Percentiles rank a stretch among this genome's conserved stretches.
Evolutionary conservation across 2,329 filamentous ascomycete genomes (phyloP).

Genomic region (Pseudocercospora fijiensis): DNA sequence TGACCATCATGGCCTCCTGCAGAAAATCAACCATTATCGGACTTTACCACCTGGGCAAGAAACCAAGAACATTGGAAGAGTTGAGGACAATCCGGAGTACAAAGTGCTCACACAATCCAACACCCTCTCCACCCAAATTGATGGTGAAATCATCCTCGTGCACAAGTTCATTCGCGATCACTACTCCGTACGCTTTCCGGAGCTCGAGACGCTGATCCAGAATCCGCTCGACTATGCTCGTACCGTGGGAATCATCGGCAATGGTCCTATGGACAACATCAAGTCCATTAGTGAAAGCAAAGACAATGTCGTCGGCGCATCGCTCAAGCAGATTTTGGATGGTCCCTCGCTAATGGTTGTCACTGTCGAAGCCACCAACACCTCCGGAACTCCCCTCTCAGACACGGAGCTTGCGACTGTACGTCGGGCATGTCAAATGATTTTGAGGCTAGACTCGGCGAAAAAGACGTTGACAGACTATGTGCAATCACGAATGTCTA

Average conservation of each 20-base stretch:
- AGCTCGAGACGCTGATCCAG: constrained; percentile 84
- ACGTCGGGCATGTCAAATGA: constrained; percentile 78
- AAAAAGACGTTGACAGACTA: constrained; percentile 88
- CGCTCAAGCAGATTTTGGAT: constrained; percentile 78
- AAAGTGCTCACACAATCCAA: constrained; percentile 85
- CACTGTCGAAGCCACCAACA: constrained; percentile 88
- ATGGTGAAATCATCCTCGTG: constrained; percentile 85
- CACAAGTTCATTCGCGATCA: constrained; percentile 97
- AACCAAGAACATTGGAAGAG: constrained; percentile 69
- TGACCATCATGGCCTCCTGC: constrained; percentile 59
- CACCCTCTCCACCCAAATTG: constrained; percentile 84
- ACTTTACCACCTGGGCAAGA: constrained; percentile 64
- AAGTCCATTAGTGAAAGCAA: constrained; percentile 73
- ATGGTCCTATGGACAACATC: constrained; percentile 87
- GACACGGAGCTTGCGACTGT: constrained; percentile 73
- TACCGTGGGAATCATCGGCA: constrained; percentile 87
- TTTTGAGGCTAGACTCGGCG: constrained; percentile 79
- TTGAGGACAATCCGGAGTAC: constrained; percentile 91
- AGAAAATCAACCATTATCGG: constrained; percentile 81
- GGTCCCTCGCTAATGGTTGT: constrained; percentile 93
- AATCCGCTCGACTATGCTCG: constrained; percentile 95
- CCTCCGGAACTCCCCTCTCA: constrained; percentile 74
- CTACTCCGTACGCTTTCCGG: constrained; percentile 90
- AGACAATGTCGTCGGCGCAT: constrained; percentile 73
- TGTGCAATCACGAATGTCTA: constrained; percentile 93